Evolutionary conservation across 179 eudicot species (phyloP).

Genomic region (Beta lomatogona): DNA sequence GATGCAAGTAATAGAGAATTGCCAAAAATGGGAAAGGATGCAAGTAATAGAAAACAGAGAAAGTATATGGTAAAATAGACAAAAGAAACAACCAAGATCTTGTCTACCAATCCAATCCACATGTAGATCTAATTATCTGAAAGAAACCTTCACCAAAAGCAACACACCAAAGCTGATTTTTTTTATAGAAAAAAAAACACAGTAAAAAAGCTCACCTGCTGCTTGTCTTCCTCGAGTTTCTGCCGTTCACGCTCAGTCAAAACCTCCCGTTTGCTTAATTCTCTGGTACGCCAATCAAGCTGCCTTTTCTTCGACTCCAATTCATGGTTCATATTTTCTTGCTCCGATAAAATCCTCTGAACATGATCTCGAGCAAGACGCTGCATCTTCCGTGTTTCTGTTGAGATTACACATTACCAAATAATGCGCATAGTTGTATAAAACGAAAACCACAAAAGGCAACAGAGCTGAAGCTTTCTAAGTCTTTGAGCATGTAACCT

Average conservation of each 20-base stretch:
- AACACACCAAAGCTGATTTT: not conserved
- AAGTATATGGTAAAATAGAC: not conserved
- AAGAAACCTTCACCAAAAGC: not conserved
- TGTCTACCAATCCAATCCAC: not conserved
- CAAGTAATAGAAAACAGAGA: no score
- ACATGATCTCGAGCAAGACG: slow-evolving; percentile 42
- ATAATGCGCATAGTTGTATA: no score
- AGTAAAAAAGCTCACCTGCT: slow-evolving; percentile 38
- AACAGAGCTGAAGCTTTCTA: not conserved
- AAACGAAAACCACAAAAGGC: not conserved
- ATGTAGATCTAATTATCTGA: no score
- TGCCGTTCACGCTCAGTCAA: slow-evolving; percentile 54
- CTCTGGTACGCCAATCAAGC: slow-evolving; percentile 50
- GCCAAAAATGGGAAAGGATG: no score
- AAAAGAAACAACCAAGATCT: not conserved
- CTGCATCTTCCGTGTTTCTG: slow-evolving; percentile 63
- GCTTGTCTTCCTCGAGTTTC: slow-evolving; percentile 49
- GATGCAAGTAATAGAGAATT: no score
- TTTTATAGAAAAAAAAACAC: not conserved
- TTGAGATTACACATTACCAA: not conserved
- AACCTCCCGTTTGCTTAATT: slow-evolving; percentile 50
- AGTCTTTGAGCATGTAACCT: not conserved
- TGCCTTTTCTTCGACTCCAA: slow-evolving; percentile 47
- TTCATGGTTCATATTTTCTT: slow-evolving; percentile 49
- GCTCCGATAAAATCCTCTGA: slow-evolving; percentile 45